Evolutionary conservation across 495 filamentous ascomycete genomes (phyloP).

Genomic region (Bombardia bombarda): DNA sequence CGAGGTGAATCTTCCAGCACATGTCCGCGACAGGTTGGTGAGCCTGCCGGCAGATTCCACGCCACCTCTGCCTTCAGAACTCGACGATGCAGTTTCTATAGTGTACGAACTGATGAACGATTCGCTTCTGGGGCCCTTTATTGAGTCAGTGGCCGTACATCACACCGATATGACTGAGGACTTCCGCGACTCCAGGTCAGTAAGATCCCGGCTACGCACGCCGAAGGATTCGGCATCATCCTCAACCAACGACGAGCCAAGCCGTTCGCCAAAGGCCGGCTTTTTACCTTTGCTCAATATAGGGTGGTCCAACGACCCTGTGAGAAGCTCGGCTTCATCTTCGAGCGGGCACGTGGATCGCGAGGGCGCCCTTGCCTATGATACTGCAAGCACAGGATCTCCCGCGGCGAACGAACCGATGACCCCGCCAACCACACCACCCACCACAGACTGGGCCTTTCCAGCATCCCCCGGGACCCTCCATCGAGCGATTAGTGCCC

Average conservation of each 20-base stretch:
- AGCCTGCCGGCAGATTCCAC: slow-evolving; percentile 48
- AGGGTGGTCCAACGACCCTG: slow-evolving; percentile 23
- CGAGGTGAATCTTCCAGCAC: slow-evolving; percentile 86
- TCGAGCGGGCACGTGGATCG: slow-evolving; percentile 27
- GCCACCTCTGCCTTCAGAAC: slow-evolving; percentile 67
- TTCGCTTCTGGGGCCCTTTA: slow-evolving; percentile 77
- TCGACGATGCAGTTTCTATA: slow-evolving; percentile 85
- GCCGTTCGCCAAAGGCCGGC: slow-evolving; percentile 33
- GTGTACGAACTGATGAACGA: slow-evolving; percentile 97
- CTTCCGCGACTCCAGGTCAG: slow-evolving; percentile 28
- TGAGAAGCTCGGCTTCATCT: slow-evolving; percentile 30
- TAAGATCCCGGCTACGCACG: slow-evolving; percentile 30
- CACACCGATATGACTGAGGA: slow-evolving; percentile 20
- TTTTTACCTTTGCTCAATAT: slow-evolving; percentile 38
- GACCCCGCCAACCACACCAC: slow-evolving; percentile 85
- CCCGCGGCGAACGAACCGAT: slow-evolving; percentile 55
- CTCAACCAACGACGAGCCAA: slow-evolving; percentile 23
- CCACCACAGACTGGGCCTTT: slow-evolving; percentile 53
- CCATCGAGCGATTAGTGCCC: slow-evolving; percentile 43
- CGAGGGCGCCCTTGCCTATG: slow-evolving; percentile 36
- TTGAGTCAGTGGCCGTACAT: slow-evolving; percentile 49
- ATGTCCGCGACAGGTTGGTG: slow-evolving; percentile 75
- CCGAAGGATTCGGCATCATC: slow-evolving; percentile 21
- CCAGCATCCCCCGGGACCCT: slow-evolving; percentile 40
- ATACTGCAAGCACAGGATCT: slow-evolving; percentile 44